A percentile compares a stretch with the other conserved stretches of the same genome.
Evolutionary conservation across 148 eudicot species (phyloP).

Genomic region (Fallopia convolvulus): DNA sequence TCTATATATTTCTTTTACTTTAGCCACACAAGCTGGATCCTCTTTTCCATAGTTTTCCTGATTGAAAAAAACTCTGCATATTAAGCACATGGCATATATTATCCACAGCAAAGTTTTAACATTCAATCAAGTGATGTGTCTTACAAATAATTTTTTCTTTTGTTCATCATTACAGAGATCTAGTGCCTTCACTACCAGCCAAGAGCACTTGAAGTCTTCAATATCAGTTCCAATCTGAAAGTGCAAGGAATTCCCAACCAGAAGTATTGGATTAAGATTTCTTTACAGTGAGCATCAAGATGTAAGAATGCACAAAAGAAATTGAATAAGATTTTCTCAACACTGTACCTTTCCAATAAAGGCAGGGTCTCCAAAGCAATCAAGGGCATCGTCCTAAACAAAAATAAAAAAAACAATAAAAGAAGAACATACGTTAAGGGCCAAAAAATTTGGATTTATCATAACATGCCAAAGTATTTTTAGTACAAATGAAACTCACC

Average conservation of each 20-base stretch:
- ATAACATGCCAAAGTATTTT: not conserved
- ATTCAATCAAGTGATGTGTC: constrained; percentile 11
- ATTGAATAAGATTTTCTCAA: not conserved
- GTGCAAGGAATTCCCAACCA: not conserved
- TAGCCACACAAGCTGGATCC: constrained; percentile 60
- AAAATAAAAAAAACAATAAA: not conserved
- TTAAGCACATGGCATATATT: not conserved
- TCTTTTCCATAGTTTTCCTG: constrained; percentile 92
- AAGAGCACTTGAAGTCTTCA: constrained; percentile 82
- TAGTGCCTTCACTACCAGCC: constrained; percentile 83
- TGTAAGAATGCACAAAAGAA: not conserved
- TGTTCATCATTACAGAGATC: constrained; percentile 66
- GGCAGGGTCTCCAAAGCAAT: constrained; percentile 62
- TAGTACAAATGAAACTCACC: constrained; percentile 23
- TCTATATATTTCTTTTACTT: constrained; percentile 69
- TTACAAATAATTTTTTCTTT: constrained; percentile 53
- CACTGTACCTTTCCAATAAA: constrained; percentile 65
- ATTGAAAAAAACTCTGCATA: not conserved
- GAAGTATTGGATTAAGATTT: constrained; percentile 2
- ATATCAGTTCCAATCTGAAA: constrained; percentile 83
- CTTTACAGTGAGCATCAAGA: not conserved
- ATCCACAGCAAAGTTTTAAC: not conserved
- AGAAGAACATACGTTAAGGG: not conserved
- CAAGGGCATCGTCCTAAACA: constrained; percentile 68
- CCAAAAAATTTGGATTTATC: not conserved